phyloP scores from a whole-genome alignment of 1,139 yeast genomes.

The Kurtzmaniella quercitrusa region DNA sequence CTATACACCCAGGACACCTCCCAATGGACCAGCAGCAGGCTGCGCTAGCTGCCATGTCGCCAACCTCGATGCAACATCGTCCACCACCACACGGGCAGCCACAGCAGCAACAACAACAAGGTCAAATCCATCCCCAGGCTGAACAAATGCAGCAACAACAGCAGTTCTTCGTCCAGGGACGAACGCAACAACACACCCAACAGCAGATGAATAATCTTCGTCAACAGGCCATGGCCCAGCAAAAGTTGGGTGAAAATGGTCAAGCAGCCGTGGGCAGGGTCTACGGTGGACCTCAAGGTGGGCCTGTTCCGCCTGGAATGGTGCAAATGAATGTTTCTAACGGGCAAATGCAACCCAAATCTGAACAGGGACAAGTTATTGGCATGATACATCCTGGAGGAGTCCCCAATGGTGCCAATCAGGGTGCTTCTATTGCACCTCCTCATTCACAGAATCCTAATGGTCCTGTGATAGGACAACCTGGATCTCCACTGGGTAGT shows the following conservation, averaged over 20 bases:
- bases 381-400: neutral
- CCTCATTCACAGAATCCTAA: neutral
- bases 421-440: neutral
- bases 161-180: conserved; percentile 18
- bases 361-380: conserved; percentile 1
- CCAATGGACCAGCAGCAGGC: neutral
- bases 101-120: conserved; percentile 12
- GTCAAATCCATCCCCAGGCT: conserved; percentile 10
- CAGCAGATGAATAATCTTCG: conserved; percentile 49
- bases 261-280: conserved; percentile 2
- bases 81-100: conserved; percentile 5
- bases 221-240: conserved; percentile 40
- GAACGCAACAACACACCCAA: conserved; percentile 48
- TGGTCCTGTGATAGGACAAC: conserved; percentile 1
- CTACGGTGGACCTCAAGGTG: conserved; percentile 2
- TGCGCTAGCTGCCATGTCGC: neutral
- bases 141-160: conserved; percentile 11
- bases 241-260: conserved; percentile 4
- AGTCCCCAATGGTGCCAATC: conserved; percentile 1
- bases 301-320: conserved; percentile 6
- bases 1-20: conserved; percentile 3
- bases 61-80: neutral
- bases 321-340: conserved; percentile 7
- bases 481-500: conserved; percentile 4
- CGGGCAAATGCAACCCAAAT: conserved; percentile 7